Conservation (phyloP, 768 basidiomycete species). For the Naganishia vishniacii region DNA sequence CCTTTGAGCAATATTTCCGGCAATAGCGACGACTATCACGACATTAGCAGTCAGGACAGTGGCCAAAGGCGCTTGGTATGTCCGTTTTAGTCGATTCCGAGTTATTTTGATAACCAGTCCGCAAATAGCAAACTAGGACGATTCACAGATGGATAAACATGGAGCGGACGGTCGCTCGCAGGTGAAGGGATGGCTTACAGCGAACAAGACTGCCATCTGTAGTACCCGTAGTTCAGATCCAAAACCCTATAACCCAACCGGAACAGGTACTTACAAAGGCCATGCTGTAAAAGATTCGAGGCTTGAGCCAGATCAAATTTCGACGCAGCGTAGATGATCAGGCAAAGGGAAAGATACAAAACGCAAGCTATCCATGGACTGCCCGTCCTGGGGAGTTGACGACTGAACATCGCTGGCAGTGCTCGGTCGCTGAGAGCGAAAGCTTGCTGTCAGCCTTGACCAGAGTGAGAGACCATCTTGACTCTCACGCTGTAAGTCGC, state of each 20-base stretch:
- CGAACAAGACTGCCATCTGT: constrained; percentile 25
- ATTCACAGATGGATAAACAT: too few species aligned
- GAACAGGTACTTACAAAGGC: constrained; percentile 27
- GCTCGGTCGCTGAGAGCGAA: constrained; percentile 53
- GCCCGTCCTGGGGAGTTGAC: constrained; percentile 54
- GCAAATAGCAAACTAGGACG: constrained; percentile 35
- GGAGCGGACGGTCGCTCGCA: too few species aligned
- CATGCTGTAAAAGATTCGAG: constrained; percentile 40
- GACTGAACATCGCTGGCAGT: constrained; percentile 57
- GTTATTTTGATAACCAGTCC: constrained; percentile 25
- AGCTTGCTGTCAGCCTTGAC: too few species aligned
- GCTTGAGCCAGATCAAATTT: constrained; percentile 48
- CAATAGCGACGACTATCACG: constrained; percentile 4
- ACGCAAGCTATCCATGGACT: constrained; percentile 57
- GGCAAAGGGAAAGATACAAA: constrained; percentile 55
- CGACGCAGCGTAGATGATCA: constrained; percentile 58
- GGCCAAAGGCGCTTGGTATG: background rate
- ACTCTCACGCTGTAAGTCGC: constrained; percentile 52
- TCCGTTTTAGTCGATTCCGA: constrained; percentile 13
- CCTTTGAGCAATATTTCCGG: constrained; percentile 19
- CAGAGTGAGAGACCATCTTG: too few species aligned
- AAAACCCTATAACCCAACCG: constrained; percentile 28
- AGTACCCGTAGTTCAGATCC: background rate
- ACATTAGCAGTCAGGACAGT: constrained; percentile 10
- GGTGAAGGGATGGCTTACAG: background rate